phyloP scores from a whole-genome alignment of 257 asterid genomes.

The Scutellaria baicalensis region DNA sequence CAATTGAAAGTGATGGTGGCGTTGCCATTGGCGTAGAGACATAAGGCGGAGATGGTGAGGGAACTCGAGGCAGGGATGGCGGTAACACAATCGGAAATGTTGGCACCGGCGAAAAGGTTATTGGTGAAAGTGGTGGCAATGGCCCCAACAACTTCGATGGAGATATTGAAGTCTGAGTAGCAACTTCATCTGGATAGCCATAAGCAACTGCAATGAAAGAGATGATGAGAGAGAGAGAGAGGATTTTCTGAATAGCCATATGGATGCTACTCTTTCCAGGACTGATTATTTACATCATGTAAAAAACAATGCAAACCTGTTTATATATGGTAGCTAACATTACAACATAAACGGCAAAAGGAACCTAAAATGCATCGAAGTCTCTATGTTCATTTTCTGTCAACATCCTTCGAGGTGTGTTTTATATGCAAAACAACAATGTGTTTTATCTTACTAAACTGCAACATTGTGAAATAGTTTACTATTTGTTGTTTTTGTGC shows the following conservation, averaged over 20 bases:
- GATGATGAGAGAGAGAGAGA: constrained; percentile 15
- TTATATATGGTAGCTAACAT: background rate
- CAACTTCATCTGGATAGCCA: background rate
- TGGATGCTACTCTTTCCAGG: background rate
- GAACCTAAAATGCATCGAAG: background rate
- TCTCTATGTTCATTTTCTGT: background rate
- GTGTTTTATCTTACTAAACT: background rate
- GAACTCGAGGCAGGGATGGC: background rate
- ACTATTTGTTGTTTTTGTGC: background rate
- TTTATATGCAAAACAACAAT: background rate
- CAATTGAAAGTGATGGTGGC: background rate
- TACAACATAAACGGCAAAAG: background rate
- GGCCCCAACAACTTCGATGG: background rate
- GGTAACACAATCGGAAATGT: background rate
- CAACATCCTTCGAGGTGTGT: background rate
- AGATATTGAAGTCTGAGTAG: background rate
- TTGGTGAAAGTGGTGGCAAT: background rate
- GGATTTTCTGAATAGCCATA: constrained; percentile 7
- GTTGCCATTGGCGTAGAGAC: background rate
- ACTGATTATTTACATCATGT: too few relatives aligned
- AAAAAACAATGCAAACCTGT: background rate
- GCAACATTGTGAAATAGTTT: background rate
- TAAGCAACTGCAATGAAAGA: background rate
- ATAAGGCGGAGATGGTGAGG: background rate
- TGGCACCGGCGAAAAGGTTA: background rate